Conservation (phyloP, 345 rosid genomes). For the Pelargonium nanum region DNA sequence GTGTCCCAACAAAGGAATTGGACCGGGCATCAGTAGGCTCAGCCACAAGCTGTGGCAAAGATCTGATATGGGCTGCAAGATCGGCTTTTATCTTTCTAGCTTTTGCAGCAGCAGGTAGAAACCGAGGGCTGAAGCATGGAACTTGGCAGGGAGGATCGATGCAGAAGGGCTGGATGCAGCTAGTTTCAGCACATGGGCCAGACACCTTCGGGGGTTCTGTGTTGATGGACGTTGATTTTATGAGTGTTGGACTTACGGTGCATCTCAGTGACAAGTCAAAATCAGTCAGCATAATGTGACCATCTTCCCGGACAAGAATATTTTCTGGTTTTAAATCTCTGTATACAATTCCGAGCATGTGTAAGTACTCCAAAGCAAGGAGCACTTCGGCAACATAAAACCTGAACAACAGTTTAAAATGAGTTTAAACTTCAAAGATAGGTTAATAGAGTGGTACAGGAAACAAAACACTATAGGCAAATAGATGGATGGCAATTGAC, state of each 20-base stretch:
- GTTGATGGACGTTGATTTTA: constrained; percentile 30
- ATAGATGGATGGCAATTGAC: too few relatives aligned
- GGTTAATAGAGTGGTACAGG: too few relatives aligned
- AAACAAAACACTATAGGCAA: too few relatives aligned
- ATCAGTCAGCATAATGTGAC: constrained; percentile 97
- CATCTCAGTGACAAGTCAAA: constrained; percentile 86
- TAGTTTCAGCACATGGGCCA: constrained; percentile 53
- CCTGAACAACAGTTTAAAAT: constrained; percentile 23
- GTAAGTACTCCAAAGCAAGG: constrained; percentile 88
- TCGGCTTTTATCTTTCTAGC: constrained; percentile 48
- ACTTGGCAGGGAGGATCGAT: constrained; percentile 67
- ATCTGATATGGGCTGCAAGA: constrained; percentile 31
- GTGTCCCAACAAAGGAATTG: constrained; percentile 91
- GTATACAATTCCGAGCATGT: constrained; percentile 92
- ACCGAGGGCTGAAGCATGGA: constrained; percentile 84
- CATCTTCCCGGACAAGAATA: constrained; percentile 91
- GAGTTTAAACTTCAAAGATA: background rate
- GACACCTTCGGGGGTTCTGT: constrained; percentile 50
- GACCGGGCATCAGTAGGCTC: constrained; percentile 95
- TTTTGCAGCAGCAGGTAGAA: constrained; percentile 51
- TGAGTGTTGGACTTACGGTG: constrained; percentile 73
- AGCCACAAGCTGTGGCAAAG: constrained; percentile 85
- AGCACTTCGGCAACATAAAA: constrained; percentile 91
- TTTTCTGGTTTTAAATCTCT: constrained; percentile 91
- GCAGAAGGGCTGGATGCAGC: constrained; percentile 69